Conservation (phyloP, 805 yeast species). For the Kazachstania taianensis region DNA sequence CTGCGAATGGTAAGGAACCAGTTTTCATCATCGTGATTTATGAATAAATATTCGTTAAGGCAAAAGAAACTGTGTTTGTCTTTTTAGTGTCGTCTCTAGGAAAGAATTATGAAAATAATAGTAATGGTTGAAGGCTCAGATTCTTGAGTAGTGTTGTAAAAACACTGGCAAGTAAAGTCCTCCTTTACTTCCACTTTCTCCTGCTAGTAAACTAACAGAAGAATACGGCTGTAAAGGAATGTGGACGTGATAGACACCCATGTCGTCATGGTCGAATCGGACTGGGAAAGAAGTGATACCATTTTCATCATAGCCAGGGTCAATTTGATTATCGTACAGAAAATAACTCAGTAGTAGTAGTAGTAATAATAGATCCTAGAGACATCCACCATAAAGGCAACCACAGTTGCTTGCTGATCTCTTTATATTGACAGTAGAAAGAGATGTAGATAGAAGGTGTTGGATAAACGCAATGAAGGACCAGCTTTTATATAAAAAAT, state of each 20-base stretch:
- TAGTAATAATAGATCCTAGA: not conserved
- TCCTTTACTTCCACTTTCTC: too few relatives aligned
- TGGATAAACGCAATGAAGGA: not conserved
- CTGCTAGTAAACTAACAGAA: too few relatives aligned
- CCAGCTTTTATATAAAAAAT: not conserved
- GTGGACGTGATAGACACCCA: constrained; percentile 40
- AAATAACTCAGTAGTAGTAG: constrained; percentile 14
- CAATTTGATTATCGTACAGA: constrained; percentile 7
- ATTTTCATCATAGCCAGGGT: constrained; percentile 34
- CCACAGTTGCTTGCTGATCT: not conserved
- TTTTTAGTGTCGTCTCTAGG: not conserved
- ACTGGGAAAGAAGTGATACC: constrained; percentile 83
- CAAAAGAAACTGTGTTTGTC: not conserved
- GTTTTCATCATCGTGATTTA: constrained; percentile 55
- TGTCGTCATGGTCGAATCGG: constrained; percentile 91
- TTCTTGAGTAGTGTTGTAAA: constrained; percentile 20
- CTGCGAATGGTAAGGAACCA: constrained; percentile 81
- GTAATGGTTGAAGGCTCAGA: constrained; percentile 24
- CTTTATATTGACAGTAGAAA: not conserved
- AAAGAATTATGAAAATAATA: constrained; percentile 1
- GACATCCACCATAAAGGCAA: not conserved
- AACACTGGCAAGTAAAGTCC: constrained; percentile 86
- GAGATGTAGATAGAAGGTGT: not conserved
- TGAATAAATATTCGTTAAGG: not conserved
- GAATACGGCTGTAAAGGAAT: too few relatives aligned